Evolutionary conservation across 1,284 basidiomycete species (phyloP), one percentile per base, ranked within the genome.

Genomic region (Fistulina hepatica): DNA sequence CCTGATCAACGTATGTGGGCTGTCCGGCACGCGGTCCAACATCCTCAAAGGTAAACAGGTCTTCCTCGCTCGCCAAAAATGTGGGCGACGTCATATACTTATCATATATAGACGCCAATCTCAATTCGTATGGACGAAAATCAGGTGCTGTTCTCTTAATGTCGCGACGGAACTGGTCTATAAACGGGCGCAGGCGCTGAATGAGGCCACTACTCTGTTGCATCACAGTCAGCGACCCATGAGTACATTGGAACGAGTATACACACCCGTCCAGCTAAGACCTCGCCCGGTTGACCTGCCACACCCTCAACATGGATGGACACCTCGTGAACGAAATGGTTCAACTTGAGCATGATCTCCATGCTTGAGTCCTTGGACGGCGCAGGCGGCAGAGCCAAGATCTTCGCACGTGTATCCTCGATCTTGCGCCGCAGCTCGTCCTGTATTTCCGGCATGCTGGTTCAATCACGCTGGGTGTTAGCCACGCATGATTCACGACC

Each of bases 391-490:
- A 83, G 56, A 2, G 39, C 41, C 6, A 33, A 40, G 3, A 76
- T 54, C 3, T 49, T 45, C 0, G 42, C 46, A 12, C 61, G 58
- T 0, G 72, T 67, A 8, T 52, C 51, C 1, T 56, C 43, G 5
- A 80, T 60, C 0, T 68, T 54, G 0, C 56, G 62, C 22, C 64
- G 56, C 3, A 79, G 47, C 39, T 71, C 67, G 0, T 63, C 55
- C 34, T 72, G 70, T 6, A 81, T 72, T 39, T 69, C 60, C 0
- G 81, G 81, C 1, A 85, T 64, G 32, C 82, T 85, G 9, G 17
- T 12, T 12, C 7, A 8, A 13, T n/a, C 11, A 20, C 15, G 17
- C 28, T 7, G 25, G 3, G 7, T 19, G 28, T 9, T 17, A 13
- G 30, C 22, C 13, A 27, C 22, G 21, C n/a, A 24, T 9, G 36